A percentile compares a stretch with the other conserved stretches of the same genome.
Evolutionary conservation across 2,329 filamentous ascomycete genomes (phyloP).

Genomic region (Chrysoporthe austroafricana): DNA sequence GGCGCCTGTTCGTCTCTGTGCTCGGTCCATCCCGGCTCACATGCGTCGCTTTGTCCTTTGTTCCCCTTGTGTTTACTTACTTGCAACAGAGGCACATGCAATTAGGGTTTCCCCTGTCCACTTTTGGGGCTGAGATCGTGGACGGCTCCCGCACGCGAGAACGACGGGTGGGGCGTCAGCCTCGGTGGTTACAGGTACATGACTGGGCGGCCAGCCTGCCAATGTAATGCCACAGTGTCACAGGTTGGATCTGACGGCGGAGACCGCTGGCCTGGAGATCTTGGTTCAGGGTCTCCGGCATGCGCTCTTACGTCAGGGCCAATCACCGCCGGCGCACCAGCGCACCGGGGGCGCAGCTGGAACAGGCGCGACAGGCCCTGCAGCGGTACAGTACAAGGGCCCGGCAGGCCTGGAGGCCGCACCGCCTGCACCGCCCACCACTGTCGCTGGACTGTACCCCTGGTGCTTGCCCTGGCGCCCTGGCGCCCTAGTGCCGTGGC

Average conservation of each 20-base stretch:
- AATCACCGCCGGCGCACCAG: background rate
- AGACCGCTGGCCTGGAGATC: too few species aligned
- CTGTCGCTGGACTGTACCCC: background rate
- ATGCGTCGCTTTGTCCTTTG: background rate
- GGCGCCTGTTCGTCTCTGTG: background rate
- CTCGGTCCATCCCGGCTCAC: background rate
- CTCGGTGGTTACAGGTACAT: background rate
- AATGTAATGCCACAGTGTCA: too few species aligned
- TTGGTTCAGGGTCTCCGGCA: background rate
- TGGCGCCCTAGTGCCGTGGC: too few species aligned
- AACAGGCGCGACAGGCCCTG: background rate
- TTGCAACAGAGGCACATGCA: too few species aligned
- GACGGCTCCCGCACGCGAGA: too few species aligned
- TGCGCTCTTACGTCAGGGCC: conserved; percentile 5
- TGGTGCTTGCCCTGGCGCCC: too few species aligned
- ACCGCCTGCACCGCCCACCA: background rate
- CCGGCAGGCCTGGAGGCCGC: too few species aligned
- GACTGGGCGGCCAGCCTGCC: background rate
- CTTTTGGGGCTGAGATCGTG: background rate
- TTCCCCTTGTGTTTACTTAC: background rate
- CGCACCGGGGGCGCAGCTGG: background rate
- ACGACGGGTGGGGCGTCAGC: too few species aligned
- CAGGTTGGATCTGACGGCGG: too few species aligned
- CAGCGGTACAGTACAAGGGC: too few species aligned
- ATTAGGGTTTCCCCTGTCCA: background rate